Evolutionary conservation across 1,139 yeast species (phyloP).

Genomic region (Yamadazyma aaseri): DNA sequence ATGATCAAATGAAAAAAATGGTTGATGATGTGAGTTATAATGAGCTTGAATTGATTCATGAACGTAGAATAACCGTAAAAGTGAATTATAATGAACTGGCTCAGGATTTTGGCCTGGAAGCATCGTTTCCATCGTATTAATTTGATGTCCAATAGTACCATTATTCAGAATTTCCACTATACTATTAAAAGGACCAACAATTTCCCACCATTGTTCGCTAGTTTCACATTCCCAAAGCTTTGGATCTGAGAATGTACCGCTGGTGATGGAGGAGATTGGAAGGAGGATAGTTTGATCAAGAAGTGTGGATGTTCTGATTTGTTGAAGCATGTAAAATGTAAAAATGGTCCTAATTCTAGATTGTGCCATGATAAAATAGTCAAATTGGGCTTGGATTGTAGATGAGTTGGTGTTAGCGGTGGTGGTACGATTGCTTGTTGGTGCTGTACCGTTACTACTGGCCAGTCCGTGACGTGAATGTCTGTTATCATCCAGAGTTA

Average conservation of each 20-base stretch:
- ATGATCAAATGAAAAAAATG: constrained; percentile 23
- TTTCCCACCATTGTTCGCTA: constrained; percentile 54
- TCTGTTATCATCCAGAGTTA: constrained; percentile 1
- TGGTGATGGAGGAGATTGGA: constrained; percentile 59
- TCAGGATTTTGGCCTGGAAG: constrained; percentile 13
- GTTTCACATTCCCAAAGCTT: constrained; percentile 65
- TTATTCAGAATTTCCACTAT: constrained; percentile 61
- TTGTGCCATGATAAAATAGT: constrained; percentile 77
- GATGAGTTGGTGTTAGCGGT: too few relatives aligned
- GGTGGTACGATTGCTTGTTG: neutral
- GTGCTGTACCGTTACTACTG: constrained; percentile 4
- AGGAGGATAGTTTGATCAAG: constrained; percentile 59
- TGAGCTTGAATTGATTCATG: constrained; percentile 68
- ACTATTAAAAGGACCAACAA: neutral
- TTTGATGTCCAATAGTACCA: constrained; percentile 46
- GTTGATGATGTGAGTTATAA: constrained; percentile 16
- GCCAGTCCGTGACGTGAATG: constrained; percentile 1
- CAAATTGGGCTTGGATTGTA: constrained; percentile 35
- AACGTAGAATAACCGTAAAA: constrained; percentile 67
- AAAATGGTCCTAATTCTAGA: constrained; percentile 85
- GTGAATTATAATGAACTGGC: constrained; percentile 38
- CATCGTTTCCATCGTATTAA: constrained; percentile 19
- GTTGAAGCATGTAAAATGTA: constrained; percentile 70
- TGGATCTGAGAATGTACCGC: constrained; percentile 69
- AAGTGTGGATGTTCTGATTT: constrained; percentile 59